phyloP scores from a whole-genome alignment of 2,329 filamentous ascomycete genomes.

The Cylindrodendrum hubeiense region DNA sequence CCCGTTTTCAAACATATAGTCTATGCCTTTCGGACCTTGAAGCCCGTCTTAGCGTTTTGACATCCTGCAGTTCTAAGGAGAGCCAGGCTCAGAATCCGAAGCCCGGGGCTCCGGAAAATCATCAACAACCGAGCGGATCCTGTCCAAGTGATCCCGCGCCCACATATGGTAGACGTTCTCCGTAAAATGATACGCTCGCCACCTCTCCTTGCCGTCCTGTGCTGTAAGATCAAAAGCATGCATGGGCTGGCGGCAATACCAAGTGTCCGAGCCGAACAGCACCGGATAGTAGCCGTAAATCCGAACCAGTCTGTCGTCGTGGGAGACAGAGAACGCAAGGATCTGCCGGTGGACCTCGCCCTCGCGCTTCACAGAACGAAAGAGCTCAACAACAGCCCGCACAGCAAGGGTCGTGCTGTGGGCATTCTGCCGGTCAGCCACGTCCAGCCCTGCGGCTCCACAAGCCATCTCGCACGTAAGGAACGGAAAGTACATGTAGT shows the following conservation, averaged over 20 bases:
- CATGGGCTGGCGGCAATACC: slow-evolving; percentile 55
- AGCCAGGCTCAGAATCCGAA: no score
- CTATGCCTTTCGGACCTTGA: no score
- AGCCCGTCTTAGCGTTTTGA: no score
- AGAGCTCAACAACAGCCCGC: slow-evolving; percentile 54
- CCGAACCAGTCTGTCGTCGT: slow-evolving; percentile 42
- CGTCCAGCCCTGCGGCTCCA: slow-evolving; percentile 50
- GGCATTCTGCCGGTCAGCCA: slow-evolving; percentile 55
- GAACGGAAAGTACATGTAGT: slow-evolving; percentile 63
- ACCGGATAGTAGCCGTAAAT: slow-evolving; percentile 58
- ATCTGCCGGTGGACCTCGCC: slow-evolving; percentile 55
- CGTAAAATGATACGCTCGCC: slow-evolving; percentile 18
- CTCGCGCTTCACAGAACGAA: slow-evolving; percentile 50
- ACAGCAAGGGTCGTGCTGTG: slow-evolving; percentile 56
- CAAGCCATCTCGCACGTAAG: slow-evolving; percentile 62
- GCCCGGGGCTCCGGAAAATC: slow-evolving; percentile 21
- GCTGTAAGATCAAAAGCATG: slow-evolving; percentile 48
- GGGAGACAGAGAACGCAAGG: slow-evolving; percentile 58
- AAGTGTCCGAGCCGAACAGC: slow-evolving; percentile 46
- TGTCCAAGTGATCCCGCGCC: slow-evolving; percentile 18
- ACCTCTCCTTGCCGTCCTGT: slow-evolving; percentile 15
- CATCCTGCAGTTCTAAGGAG: no score
- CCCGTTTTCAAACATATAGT: no score
- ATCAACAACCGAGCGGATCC: slow-evolving; percentile 25
- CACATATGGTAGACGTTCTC: slow-evolving; percentile 21